Percentiles rank a stretch among this genome's conserved stretches.
These are phyloP conservation scores for Sarocladium kiliense DNA, from an alignment of 2,329 filamentous ascomycete genomes.

Conservation along the genomic window DNA sequence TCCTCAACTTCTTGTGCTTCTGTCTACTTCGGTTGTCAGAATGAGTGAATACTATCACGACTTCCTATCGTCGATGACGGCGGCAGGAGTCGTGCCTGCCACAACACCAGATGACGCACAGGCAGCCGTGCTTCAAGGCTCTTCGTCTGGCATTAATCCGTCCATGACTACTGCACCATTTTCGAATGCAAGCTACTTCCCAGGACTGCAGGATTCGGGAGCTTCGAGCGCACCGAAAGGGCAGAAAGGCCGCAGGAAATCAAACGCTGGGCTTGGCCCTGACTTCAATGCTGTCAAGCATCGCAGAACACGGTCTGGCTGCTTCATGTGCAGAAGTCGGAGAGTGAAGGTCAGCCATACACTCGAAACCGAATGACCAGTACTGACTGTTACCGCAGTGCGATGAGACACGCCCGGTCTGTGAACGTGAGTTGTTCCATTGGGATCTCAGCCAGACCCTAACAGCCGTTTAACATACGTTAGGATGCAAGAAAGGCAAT, in stretches of 20 bases:
- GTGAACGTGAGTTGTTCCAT: conserved; percentile 63
- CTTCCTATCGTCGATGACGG: conserved; percentile 49
- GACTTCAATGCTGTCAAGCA: conserved; percentile 75
- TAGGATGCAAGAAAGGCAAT: conserved; percentile 89
- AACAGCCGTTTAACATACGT: no score
- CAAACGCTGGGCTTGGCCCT: conserved; percentile 31
- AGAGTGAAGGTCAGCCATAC: conserved; percentile 66
- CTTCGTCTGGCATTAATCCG: conserved; percentile 12
- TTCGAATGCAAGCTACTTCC: conserved; percentile 40
- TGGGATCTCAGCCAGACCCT: no score
- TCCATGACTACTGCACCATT: not conserved
- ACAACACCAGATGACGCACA: conserved; percentile 35
- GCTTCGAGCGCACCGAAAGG: conserved; percentile 43
- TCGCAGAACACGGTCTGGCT: conserved; percentile 86
- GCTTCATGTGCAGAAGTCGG: conserved; percentile 83
- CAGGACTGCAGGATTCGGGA: conserved; percentile 44
- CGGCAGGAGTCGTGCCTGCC: conserved; percentile 32
- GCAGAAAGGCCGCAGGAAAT: conserved; percentile 47
- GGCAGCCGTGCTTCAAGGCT: conserved; percentile 27
- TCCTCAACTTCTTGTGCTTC: no score
- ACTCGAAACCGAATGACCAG: not conserved
- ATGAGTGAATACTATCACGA: conserved; percentile 56
- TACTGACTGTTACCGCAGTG: conserved; percentile 53
- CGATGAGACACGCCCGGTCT: conserved; percentile 81
- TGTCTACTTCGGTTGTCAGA: not conserved